These are phyloP conservation scores for Aspergillus melleus DNA, from an alignment of 2,329 filamentous ascomycete species.

Conservation along the genomic window DNA sequence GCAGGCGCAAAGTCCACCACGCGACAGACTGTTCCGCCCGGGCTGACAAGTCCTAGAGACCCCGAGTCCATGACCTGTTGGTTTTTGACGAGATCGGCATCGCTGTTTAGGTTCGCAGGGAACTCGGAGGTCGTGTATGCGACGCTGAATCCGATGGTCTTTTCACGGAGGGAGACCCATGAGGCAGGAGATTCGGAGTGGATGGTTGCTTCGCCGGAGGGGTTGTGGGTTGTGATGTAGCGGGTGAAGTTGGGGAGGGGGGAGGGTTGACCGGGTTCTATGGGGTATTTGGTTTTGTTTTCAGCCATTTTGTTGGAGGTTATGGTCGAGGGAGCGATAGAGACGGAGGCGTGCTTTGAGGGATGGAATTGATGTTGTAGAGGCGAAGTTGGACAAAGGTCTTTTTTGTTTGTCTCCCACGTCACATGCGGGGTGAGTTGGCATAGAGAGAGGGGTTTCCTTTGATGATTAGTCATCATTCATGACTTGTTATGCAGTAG, in stretches of 20 bases:
- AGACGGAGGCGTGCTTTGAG: too few relatives aligned
- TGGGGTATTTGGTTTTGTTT: not conserved
- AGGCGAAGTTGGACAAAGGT: not conserved
- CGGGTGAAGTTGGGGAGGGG: conserved; percentile 28
- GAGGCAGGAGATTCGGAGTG: conserved; percentile 30
- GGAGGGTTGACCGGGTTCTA: conserved; percentile 12
- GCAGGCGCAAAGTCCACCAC: conserved; percentile 52
- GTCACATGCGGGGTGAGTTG: not conserved
- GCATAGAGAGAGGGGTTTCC: not conserved
- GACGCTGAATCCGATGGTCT: conserved; percentile 40
- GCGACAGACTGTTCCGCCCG: conserved; percentile 45
- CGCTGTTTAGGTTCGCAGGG: conserved; percentile 35
- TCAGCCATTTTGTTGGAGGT: not conserved
- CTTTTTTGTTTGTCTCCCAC: not conserved
- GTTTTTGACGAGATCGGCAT: conserved; percentile 36
- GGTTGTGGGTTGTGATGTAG: conserved; percentile 42
- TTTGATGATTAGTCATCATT: not conserved
- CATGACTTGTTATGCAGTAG: not conserved
- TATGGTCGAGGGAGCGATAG: not conserved
- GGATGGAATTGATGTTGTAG: too few relatives aligned
- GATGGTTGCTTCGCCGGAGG: conserved; percentile 37
- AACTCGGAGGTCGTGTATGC: conserved; percentile 43
- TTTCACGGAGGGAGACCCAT: conserved; percentile 30
- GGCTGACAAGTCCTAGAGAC: conserved; percentile 39
- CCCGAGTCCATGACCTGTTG: conserved; percentile 26